phyloP scores from a whole-genome alignment of 495 filamentous ascomycete genomes.

The Penicillium herquei region DNA sequence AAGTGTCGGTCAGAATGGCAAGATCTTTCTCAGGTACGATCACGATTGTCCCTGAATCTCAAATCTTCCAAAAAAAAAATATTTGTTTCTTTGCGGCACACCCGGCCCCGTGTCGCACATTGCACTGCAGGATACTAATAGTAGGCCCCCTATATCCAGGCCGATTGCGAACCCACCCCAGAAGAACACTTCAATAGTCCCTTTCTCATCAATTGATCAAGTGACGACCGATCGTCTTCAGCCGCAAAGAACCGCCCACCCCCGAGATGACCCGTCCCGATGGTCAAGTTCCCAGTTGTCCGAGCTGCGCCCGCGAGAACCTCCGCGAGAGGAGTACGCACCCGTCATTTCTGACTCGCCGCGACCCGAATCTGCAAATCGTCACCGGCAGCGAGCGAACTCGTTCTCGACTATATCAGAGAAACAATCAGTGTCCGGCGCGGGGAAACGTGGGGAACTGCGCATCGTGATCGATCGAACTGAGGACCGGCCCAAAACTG shows the following conservation, averaged over 20 bases:
- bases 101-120: constrained; percentile 18
- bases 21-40: constrained; percentile 88
- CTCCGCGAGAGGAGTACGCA: constrained; percentile 26
- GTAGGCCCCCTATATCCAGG: constrained; percentile 35
- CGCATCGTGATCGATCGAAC: constrained; percentile 84
- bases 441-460: constrained; percentile 56
- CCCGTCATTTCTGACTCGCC: constrained; percentile 26
- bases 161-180: constrained; percentile 47
- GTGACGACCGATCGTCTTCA: constrained; percentile 35
- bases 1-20: constrained; percentile 90
- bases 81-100: background rate
- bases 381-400: constrained; percentile 50
- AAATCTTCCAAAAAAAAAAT: constrained; percentile 10
- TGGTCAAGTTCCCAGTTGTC: constrained; percentile 51
- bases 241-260: constrained; percentile 19
- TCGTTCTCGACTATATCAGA: constrained; percentile 66
- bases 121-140: constrained; percentile 20
- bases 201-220: constrained; percentile 31
- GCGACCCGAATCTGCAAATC: constrained; percentile 29
- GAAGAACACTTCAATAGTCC: constrained; percentile 31
- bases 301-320: constrained; percentile 40
- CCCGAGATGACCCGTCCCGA: constrained; percentile 32
- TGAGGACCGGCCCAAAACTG: constrained; percentile 63
- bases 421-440: constrained; percentile 33
- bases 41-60: constrained; percentile 5